These are phyloP conservation scores for Epichloe amarillans DNA, from an alignment of 2,329 filamentous ascomycete species.

Conservation along the genomic window DNA sequence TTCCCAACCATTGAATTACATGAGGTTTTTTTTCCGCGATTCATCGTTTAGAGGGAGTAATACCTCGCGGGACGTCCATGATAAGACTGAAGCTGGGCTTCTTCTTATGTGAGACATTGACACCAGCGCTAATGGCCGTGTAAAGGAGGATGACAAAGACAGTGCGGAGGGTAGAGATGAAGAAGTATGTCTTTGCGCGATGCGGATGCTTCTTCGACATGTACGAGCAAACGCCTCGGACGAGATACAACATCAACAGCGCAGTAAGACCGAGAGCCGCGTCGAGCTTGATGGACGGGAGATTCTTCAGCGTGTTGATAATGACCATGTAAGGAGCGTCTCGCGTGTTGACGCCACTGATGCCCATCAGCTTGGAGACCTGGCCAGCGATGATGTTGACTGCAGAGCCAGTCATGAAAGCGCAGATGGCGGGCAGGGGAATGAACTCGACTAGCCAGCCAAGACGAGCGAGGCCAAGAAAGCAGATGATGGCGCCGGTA, in stretches of 20 bases:
- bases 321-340: constrained; percentile 34
- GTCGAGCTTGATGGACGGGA: constrained; percentile 43
- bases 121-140: constrained; percentile 61
- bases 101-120: constrained; percentile 46
- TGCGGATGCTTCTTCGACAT: constrained; percentile 54
- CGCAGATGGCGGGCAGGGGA: constrained; percentile 36
- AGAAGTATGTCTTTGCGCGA: constrained; percentile 60
- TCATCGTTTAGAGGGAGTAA: neutral
- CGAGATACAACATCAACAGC: constrained; percentile 52
- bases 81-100: constrained; percentile 51
- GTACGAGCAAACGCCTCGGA: constrained; percentile 48
- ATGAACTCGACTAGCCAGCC: constrained; percentile 44
- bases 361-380: constrained; percentile 36
- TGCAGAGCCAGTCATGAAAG: constrained; percentile 41
- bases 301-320: constrained; percentile 34
- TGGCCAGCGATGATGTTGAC: constrained; percentile 38
- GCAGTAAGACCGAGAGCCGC: constrained; percentile 63
- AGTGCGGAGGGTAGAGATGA: constrained; percentile 63
- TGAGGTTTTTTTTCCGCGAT: neutral
- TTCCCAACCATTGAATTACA: neutral
- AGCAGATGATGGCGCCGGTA: constrained; percentile 33
- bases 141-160: constrained; percentile 73
- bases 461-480: constrained; percentile 34
- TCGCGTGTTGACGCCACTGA: constrained; percentile 35
- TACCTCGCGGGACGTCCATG: constrained; percentile 55